A percentile compares a stretch with the other conserved stretches of the same genome.
These are phyloP conservation scores for Coprinellus aureogranulatus DNA, from an alignment of 768 basidiomycete species.

Conservation along the genomic window DNA sequence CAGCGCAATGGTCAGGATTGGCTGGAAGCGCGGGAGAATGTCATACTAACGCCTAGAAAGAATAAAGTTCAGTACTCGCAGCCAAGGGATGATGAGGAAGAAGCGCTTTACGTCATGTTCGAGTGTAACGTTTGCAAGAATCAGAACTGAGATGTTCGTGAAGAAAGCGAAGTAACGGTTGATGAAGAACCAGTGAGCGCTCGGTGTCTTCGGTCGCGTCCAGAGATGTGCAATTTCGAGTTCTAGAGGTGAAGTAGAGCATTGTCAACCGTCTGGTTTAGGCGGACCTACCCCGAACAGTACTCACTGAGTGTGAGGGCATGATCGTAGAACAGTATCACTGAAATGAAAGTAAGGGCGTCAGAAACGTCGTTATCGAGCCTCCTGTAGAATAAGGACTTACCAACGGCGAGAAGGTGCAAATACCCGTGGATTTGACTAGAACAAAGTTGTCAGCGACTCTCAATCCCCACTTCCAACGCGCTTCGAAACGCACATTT, in stretches of 20 bases:
- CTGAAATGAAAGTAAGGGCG: conserved; percentile 18
- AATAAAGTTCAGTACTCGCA: conserved; percentile 1
- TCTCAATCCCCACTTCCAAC: not conserved
- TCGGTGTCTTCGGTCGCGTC: conserved; percentile 35
- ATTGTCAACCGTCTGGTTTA: not conserved
- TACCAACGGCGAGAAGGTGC: conserved; percentile 32
- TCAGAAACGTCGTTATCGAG: too few species aligned
- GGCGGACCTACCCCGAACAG: not conserved
- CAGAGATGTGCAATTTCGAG: conserved; percentile 45
- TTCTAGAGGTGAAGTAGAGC: conserved; percentile 21
- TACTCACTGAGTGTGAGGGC: conserved; percentile 33
- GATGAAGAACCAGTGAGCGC: conserved; percentile 45
- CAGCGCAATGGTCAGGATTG: not conserved
- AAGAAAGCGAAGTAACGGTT: conserved; percentile 50
- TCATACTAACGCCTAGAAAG: conserved; percentile 8
- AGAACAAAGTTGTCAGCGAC: not conserved
- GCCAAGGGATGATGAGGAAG: not conserved
- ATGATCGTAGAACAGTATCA: conserved; percentile 40
- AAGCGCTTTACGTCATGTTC: conserved; percentile 18
- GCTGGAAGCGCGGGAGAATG: not conserved
- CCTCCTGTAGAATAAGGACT: too few species aligned
- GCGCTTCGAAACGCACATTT: conserved; percentile 3
- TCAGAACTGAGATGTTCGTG: conserved; percentile 32
- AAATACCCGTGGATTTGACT: conserved; percentile 29
- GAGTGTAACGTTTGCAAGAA: conserved; percentile 24